These are phyloP conservation scores for Colletotrichum sp. DNA, from an alignment of 2,329 filamentous ascomycete genomes.

Conservation along the genomic window DNA sequence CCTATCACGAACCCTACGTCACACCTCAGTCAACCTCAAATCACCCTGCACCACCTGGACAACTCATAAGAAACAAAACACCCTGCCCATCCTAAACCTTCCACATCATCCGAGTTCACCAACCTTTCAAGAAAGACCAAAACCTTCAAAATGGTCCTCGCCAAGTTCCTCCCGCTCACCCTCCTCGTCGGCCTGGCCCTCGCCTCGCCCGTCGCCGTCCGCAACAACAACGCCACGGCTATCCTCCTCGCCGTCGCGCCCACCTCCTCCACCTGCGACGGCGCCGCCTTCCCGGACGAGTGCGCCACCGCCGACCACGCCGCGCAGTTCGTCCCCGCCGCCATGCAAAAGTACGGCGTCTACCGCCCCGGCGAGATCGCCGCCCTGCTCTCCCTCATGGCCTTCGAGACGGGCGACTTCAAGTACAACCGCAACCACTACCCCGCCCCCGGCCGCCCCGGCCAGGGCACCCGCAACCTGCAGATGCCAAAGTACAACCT, in stretches of 20 bases:
- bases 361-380: conserved; percentile 64
- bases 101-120: neutral
- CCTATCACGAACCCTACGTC: neutral
- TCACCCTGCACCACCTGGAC: neutral
- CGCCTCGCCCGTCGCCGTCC: conserved; percentile 22
- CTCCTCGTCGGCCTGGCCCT: conserved; percentile 28
- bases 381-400: conserved; percentile 71
- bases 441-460: conserved; percentile 51
- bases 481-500: conserved; percentile 50
- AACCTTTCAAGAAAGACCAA: neutral
- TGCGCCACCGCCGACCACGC: conserved; percentile 70
- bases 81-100: neutral
- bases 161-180: conserved; percentile 25
- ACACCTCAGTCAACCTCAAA: neutral
- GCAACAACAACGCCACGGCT: conserved; percentile 28
- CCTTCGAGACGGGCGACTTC: conserved; percentile 73
- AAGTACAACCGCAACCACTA: conserved; percentile 71
- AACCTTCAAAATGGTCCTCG: conserved; percentile 30
- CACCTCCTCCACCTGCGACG: conserved; percentile 54
- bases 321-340: conserved; percentile 57
- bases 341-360: conserved; percentile 63
- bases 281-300: conserved; percentile 52
- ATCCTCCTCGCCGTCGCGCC: conserved; percentile 63
- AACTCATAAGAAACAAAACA: neutral
- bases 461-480: conserved; percentile 72